Evolutionary conservation across 352 stramenopile species (phyloP).

Genomic region (Achlya hypogyna): DNA sequence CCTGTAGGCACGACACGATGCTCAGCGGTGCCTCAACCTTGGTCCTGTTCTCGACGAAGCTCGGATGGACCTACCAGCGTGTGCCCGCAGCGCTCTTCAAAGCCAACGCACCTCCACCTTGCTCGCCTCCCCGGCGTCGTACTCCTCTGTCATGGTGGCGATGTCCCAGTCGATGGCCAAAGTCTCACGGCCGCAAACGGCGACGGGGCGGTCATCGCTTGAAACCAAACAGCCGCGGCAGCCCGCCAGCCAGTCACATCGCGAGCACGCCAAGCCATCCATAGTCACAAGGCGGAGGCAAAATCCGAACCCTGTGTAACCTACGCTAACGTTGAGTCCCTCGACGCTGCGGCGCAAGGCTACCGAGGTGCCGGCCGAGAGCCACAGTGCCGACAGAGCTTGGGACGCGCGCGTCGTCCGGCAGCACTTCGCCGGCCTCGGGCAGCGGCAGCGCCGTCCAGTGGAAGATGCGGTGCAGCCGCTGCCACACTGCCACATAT

Average conservation of each 20-base stretch:
- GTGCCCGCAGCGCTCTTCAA: conserved; percentile 24
- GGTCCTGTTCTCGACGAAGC: conserved; percentile 37
- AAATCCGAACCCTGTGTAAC: conserved; percentile 56
- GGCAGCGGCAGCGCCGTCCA: conserved; percentile 43
- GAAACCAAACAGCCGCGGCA: conserved; percentile 78
- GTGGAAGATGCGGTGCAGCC: conserved; percentile 76
- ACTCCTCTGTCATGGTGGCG: conserved; percentile 77
- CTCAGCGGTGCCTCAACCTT: conserved; percentile 76
- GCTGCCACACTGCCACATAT: conserved; percentile 70
- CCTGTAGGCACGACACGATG: conserved; percentile 73
- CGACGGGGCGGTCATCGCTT: conserved; percentile 33
- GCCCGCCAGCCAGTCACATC: conserved; percentile 82
- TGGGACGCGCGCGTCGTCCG: conserved; percentile 25
- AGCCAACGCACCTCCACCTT: conserved; percentile 64
- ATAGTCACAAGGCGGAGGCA: conserved; percentile 73
- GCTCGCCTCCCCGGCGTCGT: conserved; percentile 75
- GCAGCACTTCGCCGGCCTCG: background rate
- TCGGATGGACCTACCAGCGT: conserved; percentile 20
- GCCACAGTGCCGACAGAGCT: conserved; percentile 51
- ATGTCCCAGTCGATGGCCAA: conserved; percentile 87
- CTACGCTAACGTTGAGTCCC: no score
- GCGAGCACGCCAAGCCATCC: conserved; percentile 71
- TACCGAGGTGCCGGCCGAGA: conserved; percentile 46
- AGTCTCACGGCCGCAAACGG: conserved; percentile 67
- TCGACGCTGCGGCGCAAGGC: background rate